phyloP scores from a whole-genome alignment of 345 rosid species.

The thale cress (Arabidopsis thaliana) region DNA sequence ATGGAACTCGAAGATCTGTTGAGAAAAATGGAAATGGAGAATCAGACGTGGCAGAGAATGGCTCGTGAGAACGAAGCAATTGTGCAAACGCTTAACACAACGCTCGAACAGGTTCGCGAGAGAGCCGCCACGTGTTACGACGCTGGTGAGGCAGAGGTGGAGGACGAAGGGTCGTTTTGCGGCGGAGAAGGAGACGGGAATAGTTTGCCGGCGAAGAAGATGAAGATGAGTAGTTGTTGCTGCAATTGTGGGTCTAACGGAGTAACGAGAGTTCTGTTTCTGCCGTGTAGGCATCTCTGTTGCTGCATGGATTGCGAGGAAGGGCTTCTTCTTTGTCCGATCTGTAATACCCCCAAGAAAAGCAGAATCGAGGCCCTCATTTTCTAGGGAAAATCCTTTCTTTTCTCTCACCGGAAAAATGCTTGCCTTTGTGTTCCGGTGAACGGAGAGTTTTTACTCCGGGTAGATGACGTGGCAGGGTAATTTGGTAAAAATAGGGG shows the following conservation, averaged over 20 bases:
- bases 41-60: conserved; percentile 62
- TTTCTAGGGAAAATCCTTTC: conserved; percentile 39
- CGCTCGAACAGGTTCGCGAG: conserved; percentile 57
- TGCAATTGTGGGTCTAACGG: conserved; percentile 56
- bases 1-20: conserved; percentile 64
- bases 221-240: conserved; percentile 46
- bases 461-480: conserved; percentile 29
- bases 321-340: conserved; percentile 67
- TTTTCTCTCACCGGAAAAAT: background rate
- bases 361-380: conserved; percentile 72
- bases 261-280: conserved; percentile 70
- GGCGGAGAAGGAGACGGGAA: conserved; percentile 33
- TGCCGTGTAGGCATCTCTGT: conserved; percentile 95
- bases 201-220: conserved; percentile 19
- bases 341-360: conserved; percentile 72
- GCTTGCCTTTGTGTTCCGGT: conserved; percentile 11
- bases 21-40: conserved; percentile 61
- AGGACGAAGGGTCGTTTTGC: conserved; percentile 60
- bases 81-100: conserved; percentile 52
- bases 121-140: conserved; percentile 46
- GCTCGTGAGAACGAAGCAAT: conserved; percentile 67
- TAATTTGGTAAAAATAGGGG: background rate
- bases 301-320: conserved; percentile 68
- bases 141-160: conserved; percentile 43
- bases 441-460: conserved; percentile 17